Conservation (phyloP, 2,329 filamentous ascomycete genomes). For the Penicillium vulpinum region DNA sequence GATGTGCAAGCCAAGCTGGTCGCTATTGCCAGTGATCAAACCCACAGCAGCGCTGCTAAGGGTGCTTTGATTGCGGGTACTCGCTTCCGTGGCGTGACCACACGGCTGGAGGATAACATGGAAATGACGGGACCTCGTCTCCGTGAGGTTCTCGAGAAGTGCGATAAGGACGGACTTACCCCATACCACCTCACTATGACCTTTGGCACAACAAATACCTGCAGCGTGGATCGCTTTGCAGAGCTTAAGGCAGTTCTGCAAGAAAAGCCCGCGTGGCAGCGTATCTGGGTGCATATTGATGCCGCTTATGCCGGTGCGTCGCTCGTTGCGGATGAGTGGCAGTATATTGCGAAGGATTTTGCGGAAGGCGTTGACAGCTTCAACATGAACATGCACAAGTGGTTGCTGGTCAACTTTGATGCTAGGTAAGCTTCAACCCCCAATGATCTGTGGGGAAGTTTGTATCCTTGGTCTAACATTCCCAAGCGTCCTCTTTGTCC, state of each 20-base stretch:
- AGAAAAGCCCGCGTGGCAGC: conserved; percentile 49
- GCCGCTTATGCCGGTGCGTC: conserved; percentile 89
- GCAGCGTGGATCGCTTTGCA: conserved; percentile 78
- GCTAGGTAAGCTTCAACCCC: conserved; percentile 43
- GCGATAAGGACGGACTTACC: conserved; percentile 68
- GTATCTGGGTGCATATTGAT: conserved; percentile 90
- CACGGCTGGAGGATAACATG: conserved; percentile 63
- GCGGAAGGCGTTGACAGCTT: conserved; percentile 73
- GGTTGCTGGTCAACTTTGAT: conserved; percentile 93
- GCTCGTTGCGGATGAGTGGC: conserved; percentile 77
- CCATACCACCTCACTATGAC: conserved; percentile 86
- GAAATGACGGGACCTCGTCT: conserved; percentile 68
- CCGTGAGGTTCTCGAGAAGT: conserved; percentile 61
- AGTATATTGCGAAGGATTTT: conserved; percentile 64
- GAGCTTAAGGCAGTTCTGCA: conserved; percentile 61
- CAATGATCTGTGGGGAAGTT: no score
- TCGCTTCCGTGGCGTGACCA: conserved; percentile 70
- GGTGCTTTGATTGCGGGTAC: conserved; percentile 83
- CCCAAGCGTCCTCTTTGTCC: conserved; percentile 75
- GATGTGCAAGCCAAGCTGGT: conserved; percentile 71
- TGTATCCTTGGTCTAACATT: conserved; percentile 14
- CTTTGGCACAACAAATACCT: conserved; percentile 84
- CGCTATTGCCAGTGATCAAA: conserved; percentile 73
- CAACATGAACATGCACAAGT: conserved; percentile 97
- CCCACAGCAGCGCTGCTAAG: conserved; percentile 84